Percentiles rank a stretch among this genome's conserved stretches.
Conservation (phyloP, 2,329 filamentous ascomycete genomes). For the Tricladium varicosporioides region DNA sequence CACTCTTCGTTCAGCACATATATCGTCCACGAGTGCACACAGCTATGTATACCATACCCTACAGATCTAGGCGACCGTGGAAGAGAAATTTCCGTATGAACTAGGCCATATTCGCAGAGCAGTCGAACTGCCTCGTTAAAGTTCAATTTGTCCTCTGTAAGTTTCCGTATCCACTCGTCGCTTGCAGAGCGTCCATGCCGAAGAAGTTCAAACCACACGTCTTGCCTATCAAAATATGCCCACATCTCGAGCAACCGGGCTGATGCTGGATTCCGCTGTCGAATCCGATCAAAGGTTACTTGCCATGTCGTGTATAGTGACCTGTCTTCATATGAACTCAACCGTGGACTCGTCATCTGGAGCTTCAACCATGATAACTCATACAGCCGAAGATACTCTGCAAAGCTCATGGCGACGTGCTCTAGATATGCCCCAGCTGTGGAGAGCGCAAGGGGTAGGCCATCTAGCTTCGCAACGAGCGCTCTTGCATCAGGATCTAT, state of each 20-base stretch:
- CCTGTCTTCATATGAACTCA: constrained; percentile 19
- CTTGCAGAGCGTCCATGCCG: constrained; percentile 16
- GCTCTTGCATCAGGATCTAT: constrained; percentile 14
- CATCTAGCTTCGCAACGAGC: constrained; percentile 25
- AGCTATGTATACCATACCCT: neutral
- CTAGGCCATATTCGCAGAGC: neutral
- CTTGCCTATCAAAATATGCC: constrained; percentile 42
- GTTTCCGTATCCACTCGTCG: constrained; percentile 21
- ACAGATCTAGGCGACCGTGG: neutral
- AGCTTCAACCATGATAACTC: constrained; percentile 17
- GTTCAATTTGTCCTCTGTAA: constrained; percentile 18
- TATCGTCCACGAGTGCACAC: neutral
- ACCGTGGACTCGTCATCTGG: constrained; percentile 6
- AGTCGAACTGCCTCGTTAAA: neutral
- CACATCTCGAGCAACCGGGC: constrained; percentile 40
- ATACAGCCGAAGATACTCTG: constrained; percentile 20
- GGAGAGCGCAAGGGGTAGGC: constrained; percentile 8
- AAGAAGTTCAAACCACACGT: constrained; percentile 46
- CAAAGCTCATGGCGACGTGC: constrained; percentile 10
- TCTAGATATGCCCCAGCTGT: constrained; percentile 13
- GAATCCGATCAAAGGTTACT: constrained; percentile 38
- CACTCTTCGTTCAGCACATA: neutral
- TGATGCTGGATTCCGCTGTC: constrained; percentile 26
- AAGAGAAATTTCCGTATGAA: neutral
- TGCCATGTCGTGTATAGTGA: constrained; percentile 31